Conservation (phyloP, 345 rosid genomes). For the Hibiscus mutabilis region DNA sequence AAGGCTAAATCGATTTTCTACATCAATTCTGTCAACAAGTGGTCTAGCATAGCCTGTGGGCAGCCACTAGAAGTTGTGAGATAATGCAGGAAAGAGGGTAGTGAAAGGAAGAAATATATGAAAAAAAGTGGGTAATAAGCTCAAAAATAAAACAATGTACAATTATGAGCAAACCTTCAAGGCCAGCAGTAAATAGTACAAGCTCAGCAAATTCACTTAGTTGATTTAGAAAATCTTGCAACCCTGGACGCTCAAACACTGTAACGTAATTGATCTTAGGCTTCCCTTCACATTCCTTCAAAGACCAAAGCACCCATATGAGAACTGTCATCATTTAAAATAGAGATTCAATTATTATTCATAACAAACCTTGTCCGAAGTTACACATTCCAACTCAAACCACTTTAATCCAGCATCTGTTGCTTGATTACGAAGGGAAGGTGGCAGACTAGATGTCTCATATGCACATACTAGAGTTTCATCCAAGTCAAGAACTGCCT, state of each 20-base stretch:
- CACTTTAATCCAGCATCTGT: slow-evolving; percentile 70
- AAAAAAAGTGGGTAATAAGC: neutral
- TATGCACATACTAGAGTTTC: slow-evolving; percentile 94
- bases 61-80: slow-evolving; percentile 2
- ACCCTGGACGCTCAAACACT: slow-evolving; percentile 92
- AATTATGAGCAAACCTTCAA: slow-evolving; percentile 61
- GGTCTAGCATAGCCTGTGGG: slow-evolving; percentile 86
- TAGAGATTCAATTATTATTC: neutral
- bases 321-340: slow-evolving; percentile 13
- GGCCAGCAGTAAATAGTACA: slow-evolving; percentile 88
- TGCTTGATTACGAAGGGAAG: slow-evolving; percentile 56
- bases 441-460: slow-evolving; percentile 78
- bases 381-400: slow-evolving; percentile 88
- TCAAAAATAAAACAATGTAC: neutral
- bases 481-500: slow-evolving; percentile 98
- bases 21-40: slow-evolving; percentile 81
- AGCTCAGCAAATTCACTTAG: slow-evolving; percentile 79
- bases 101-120: neutral
- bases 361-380: slow-evolving; percentile 74
- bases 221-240: slow-evolving; percentile 63
- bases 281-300: slow-evolving; percentile 76
- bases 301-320: slow-evolving; percentile 25
- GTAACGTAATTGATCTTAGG: slow-evolving; percentile 72
- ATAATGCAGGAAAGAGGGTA: slow-evolving; percentile 1
- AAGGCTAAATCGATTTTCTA: slow-evolving; percentile 51